Evolutionary conservation across 768 basidiomycete genomes (phyloP).

Genomic region (Leccinum broughii): DNA sequence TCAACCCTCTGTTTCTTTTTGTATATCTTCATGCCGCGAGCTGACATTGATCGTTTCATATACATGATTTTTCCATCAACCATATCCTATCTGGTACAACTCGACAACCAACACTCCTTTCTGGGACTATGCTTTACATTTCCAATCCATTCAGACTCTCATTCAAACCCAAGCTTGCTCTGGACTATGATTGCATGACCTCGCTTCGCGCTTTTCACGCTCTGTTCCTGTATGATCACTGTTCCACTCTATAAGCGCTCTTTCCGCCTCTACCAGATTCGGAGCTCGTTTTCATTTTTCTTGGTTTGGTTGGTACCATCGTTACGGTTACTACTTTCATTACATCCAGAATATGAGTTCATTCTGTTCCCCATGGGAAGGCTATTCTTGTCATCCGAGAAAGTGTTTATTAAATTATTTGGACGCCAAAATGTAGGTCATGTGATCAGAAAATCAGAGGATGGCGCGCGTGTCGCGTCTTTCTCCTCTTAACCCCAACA

Average conservation of each 20-base stretch:
- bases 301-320: conserved; percentile 25
- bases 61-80: conserved; percentile 15
- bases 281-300: conserved; percentile 16
- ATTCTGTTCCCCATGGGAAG: conserved; percentile 10
- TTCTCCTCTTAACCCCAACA: conserved; percentile 4
- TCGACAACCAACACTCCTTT: conserved; percentile 24
- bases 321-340: conserved; percentile 16
- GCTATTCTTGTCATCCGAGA: neutral
- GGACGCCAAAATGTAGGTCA: conserved; percentile 18
- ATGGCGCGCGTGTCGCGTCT: neutral
- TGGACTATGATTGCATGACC: conserved; percentile 31
- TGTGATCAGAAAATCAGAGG: conserved; percentile 18
- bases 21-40: conserved; percentile 21
- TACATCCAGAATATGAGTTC: conserved; percentile 28
- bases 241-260: conserved; percentile 12
- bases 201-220: conserved; percentile 10
- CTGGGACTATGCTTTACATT: conserved; percentile 27
- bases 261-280: conserved; percentile 11
- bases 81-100: conserved; percentile 18
- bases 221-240: conserved; percentile 16
- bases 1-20: conserved; percentile 12
- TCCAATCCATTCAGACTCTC: conserved; percentile 9
- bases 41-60: conserved; percentile 23
- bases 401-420: neutral
- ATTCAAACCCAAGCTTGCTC: conserved; percentile 20